Evolutionary conservation across 2,329 filamentous ascomycete species (phyloP), one percentile per base, ranked within the genome.

Genomic region (Neopestalotiopsis clavispora): DNA sequence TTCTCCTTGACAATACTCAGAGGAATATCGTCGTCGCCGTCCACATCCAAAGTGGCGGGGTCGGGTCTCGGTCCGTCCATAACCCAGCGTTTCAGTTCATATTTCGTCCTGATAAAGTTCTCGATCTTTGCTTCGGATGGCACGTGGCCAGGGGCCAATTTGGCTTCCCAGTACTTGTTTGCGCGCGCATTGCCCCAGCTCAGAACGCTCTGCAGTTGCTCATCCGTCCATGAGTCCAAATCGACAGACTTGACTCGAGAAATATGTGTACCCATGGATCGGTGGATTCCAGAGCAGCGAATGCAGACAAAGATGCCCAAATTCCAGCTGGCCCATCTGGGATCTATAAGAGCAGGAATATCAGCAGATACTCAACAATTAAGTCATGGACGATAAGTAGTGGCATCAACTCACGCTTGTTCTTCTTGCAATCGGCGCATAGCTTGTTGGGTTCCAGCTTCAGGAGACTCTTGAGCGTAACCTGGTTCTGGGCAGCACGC

Each of bases 291-390:
- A 20, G 96, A 99, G 83, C 96, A 99, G 79, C 95, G 92, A 80
- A 99, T 99, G 86, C 96, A 99, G 78, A 99, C 86, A 80, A 99
- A 99, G 78, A 99, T 91, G 75, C 96, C 96, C 67, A 99, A 84
- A 80, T 99, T 99, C 96, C 96, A 99, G 79, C 94, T 98, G 40
- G 96, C 96, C 96, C 96, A 99, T 92, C 96, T 90, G 70, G 96
- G 96, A 84, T 98, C 94, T 97, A 79, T 56, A 52, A 3, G 23
- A 13, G 42, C n/a, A n/a, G 57, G 20, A 9, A 20, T 38, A 23
- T 63, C 38, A 68, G 65, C 40, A 57, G 12, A n/a, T 20, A 63
- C 66, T 65, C 74, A 60, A 70, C 34, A 69, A 66, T 56, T 38
- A 17, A 38, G 32, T 58, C 32, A 69, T 66, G n/a, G n/a, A 56